Conservation (phyloP, 2,329 filamentous ascomycete genomes). For the Cordyceps farinosa region DNA sequence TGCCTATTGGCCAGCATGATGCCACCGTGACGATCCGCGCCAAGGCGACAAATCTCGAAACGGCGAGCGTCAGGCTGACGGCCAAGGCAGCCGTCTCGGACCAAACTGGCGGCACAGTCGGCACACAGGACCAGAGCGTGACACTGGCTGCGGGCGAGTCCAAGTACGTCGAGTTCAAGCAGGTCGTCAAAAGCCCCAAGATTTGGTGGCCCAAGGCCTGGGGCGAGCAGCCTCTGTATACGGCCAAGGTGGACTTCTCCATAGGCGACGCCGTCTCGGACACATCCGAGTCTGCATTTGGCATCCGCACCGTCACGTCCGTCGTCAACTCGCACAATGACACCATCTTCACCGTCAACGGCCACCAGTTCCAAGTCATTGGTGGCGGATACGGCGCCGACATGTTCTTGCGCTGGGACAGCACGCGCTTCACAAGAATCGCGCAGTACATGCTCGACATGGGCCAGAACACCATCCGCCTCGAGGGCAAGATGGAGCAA, state of each 20-base stretch:
- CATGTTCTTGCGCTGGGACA: conserved; percentile 58
- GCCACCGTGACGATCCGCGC: conserved; percentile 39
- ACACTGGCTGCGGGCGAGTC: conserved; percentile 36
- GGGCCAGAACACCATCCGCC: conserved; percentile 59
- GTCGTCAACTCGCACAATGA: conserved; percentile 51
- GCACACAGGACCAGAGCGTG: conserved; percentile 31
- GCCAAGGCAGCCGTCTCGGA: conserved; percentile 34
- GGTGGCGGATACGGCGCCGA: conserved; percentile 60
- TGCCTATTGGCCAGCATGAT: conserved; percentile 15
- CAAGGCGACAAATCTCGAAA: conserved; percentile 39
- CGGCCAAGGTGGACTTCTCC: conserved; percentile 28
- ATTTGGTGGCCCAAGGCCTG: conserved; percentile 62
- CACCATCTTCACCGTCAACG: conserved; percentile 54
- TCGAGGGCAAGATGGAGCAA: conserved; percentile 64
- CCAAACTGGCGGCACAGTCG: conserved; percentile 25
- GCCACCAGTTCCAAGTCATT: conserved; percentile 54
- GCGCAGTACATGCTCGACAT: conserved; percentile 55
- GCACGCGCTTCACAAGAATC: conserved; percentile 43
- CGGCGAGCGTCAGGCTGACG: conserved; percentile 35
- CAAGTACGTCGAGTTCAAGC: conserved; percentile 34
- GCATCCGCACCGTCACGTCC: conserved; percentile 42
- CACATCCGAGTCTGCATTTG: conserved; percentile 26
- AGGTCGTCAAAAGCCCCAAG: conserved; percentile 39
- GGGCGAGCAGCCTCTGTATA: conserved; percentile 54
- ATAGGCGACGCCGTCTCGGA: conserved; percentile 31